phyloP scores from a whole-genome alignment of 139 green algal species.

The Pleodorina starrii region DNA sequence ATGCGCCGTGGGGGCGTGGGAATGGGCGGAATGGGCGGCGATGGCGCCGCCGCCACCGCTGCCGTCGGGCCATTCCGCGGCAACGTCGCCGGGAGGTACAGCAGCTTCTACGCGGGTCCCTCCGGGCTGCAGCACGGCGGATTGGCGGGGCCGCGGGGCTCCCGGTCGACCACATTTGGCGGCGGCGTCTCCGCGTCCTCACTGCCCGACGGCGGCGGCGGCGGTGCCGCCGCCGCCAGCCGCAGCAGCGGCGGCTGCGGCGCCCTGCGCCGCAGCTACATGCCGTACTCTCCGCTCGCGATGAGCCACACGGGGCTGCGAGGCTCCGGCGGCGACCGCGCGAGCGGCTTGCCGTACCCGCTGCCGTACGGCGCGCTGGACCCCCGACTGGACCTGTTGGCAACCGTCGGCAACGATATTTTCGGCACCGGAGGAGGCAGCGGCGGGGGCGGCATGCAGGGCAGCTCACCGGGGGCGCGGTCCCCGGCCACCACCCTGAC shows the following conservation, averaged over 20 bases:
- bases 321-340: background rate
- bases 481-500: background rate
- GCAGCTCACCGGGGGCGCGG: background rate
- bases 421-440: too few species aligned
- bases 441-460: background rate
- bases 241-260: background rate
- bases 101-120: background rate
- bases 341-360: background rate
- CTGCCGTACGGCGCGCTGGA: too few species aligned
- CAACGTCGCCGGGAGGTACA: background rate
- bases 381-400: background rate
- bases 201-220: background rate
- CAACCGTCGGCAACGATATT: background rate
- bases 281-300: background rate
- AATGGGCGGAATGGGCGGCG: background rate
- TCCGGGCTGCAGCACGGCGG: background rate
- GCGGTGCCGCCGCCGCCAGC: background rate
- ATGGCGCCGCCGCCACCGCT: background rate
- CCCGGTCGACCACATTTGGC: background rate
- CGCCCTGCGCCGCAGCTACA: background rate
- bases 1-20: background rate
- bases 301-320: background rate
- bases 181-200: background rate
- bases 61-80: too few species aligned
- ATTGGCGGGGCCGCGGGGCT: background rate